phyloP scores from a whole-genome alignment of 345 rosid genomes.

The Citrus trifoliata region DNA sequence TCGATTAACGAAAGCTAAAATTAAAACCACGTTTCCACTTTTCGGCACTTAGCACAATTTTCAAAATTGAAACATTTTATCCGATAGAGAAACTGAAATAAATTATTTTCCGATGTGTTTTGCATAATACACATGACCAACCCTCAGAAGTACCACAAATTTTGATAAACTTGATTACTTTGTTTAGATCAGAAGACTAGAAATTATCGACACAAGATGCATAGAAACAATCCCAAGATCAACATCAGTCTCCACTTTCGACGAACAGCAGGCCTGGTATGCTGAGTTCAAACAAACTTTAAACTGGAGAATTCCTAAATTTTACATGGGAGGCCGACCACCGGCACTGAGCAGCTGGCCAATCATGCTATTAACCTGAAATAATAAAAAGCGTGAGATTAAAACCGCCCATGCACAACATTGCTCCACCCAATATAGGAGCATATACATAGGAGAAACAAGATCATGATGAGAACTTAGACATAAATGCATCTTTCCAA shows the following conservation, averaged over 20 bases:
- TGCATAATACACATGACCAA: not conserved
- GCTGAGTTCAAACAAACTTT: not conserved
- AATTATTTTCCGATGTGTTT: not conserved
- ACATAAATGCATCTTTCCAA: not conserved
- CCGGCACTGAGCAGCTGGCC: slow-evolving; percentile 91
- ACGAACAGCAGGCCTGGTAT: not conserved
- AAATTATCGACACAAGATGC: not conserved
- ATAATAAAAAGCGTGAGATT: not conserved
- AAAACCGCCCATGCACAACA: not conserved
- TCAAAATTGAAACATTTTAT: not conserved
- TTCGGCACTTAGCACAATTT: not conserved
- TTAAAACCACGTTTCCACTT: not conserved
- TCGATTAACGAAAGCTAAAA: not conserved
- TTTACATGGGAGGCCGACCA: slow-evolving; percentile 64
- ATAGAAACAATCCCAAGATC: not conserved
- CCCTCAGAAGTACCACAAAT: not conserved
- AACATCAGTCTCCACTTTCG: not conserved
- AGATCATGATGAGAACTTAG: not conserved
- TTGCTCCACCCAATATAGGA: not conserved
- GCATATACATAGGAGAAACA: not conserved
- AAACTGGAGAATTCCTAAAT: slow-evolving; percentile 6
- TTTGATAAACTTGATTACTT: not conserved
- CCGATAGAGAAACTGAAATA: not conserved
- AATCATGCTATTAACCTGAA: slow-evolving; percentile 78
- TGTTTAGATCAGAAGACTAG: not conserved